phyloP scores from a whole-genome alignment of 2,329 filamentous ascomycete species.

The Pseudocercospora cruenta region DNA sequence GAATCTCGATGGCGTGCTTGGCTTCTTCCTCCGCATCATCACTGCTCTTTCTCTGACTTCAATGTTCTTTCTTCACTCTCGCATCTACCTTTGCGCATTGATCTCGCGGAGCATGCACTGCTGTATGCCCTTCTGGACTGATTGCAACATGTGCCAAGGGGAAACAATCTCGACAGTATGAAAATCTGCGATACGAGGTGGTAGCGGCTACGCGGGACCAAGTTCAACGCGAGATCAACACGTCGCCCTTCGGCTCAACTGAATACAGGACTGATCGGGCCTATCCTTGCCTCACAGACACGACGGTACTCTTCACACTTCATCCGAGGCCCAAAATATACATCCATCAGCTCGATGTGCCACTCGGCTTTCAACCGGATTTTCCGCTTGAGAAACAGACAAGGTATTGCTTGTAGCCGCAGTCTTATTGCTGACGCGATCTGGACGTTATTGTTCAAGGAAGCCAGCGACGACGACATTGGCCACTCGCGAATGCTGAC shows the following conservation, averaged over 20 bases:
- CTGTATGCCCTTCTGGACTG: neutral
- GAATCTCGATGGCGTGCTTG: neutral
- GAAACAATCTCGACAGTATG: too few species aligned
- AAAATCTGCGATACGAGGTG: neutral
- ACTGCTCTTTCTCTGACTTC: neutral
- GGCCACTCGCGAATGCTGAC: neutral
- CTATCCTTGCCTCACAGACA: neutral
- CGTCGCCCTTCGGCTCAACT: neutral
- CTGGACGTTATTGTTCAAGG: neutral
- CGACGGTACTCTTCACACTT: neutral
- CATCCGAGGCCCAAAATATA: neutral
- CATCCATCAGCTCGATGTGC: neutral
- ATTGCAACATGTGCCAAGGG: neutral
- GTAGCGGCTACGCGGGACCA: neutral
- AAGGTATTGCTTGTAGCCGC: neutral
- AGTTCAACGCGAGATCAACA: neutral
- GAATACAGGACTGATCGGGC: neutral
- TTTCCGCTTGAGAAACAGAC: neutral
- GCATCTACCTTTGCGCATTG: neutral
- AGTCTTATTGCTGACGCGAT: neutral
- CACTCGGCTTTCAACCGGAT: neutral
- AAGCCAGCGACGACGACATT: neutral
- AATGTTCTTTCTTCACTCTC: neutral
- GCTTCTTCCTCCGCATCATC: neutral
- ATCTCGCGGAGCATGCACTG: neutral